Base-by-base conservation (phyloP, 2,329 filamentous ascomycete genomes). In the Aphanocladium album region DNA sequence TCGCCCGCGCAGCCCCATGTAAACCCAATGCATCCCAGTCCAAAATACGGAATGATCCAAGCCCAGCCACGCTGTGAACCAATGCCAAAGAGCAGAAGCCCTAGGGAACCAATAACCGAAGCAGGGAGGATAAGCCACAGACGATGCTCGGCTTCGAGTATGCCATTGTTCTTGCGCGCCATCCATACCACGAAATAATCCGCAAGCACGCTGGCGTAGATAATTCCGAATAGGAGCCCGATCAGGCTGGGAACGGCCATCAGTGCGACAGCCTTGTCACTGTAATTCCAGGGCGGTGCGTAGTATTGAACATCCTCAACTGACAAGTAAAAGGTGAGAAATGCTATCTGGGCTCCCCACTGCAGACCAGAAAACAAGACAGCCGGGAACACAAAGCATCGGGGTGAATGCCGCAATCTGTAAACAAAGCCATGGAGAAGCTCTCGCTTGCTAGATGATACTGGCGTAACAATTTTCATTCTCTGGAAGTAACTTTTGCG, bases 271-370 rank as follows among this genome's bases (percentile, higher is more conserved):
- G 77, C 77, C 1, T 78, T 77, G 60, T 83, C 77, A 39, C 71
- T 74, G 67, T 85, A 86, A 68, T 83, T 79, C 77, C 80, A 85
- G 0, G 83, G 83, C 11, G 73, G 70, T 0, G 72, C 77, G 27
- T 78, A 79, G 79, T 81, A 85, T 64, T 79, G 79, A 63, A 83
- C 81, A 65, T 85, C 80, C 66, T 84, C 77, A 1, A 85, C 76
- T 0, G 83, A 85, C 35, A 84, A 73, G 63, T 85, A 84, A 67
- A 86, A 85, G 1, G 80, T 81, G 23, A 86, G 71, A 71, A 83
- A 84, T n/a, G 83, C 81, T 64, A 84, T 83, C 68, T 85, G 83
- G 33, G 80, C 75, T 4, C 83, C 83, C 83, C 83, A 85, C 66
- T 85, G 82, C 25, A 85, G 69, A 9, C 83, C 82, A 2, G 81